A percentile compares a stretch with the other conserved stretches of the same genome.
Evolutionary conservation across 768 basidiomycete genomes (phyloP).

Genomic region (Hygrocybe coccinea): DNA sequence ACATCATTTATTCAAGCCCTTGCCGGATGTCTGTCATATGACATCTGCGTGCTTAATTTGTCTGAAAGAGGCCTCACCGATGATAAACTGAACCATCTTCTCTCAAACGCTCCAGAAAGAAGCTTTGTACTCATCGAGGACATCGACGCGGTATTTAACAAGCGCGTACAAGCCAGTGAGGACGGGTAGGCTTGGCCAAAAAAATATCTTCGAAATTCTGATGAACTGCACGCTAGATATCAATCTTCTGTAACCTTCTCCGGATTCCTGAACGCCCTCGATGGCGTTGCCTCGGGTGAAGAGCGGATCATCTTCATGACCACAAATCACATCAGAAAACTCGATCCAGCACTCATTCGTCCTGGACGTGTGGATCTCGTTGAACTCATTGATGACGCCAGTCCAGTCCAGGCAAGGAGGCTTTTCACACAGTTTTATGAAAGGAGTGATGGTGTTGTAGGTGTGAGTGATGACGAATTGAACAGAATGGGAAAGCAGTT

Average conservation of each 20-base stretch:
- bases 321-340: conserved; percentile 86
- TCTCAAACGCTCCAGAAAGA: conserved; percentile 89
- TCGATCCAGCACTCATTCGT: conserved; percentile 92
- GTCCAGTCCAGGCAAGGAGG: conserved; percentile 66
- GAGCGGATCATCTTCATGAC: conserved; percentile 99
- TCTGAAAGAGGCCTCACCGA: conserved; percentile 95
- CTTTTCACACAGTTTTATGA: conserved; percentile 86
- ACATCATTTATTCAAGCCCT: conserved; percentile 98
- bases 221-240: conserved; percentile 48
- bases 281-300: conserved; percentile 96
- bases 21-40: conserved; percentile 87
- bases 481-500: conserved; percentile 49
- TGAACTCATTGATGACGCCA: conserved; percentile 82
- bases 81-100: conserved; percentile 89
- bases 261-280: conserved; percentile 92
- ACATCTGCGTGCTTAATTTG: conserved; percentile 93
- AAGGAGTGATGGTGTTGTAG: conserved; percentile 32
- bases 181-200: conserved; percentile 65
- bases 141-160: conserved; percentile 94
- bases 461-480: conserved; percentile 31
- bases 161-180: conserved; percentile 82
- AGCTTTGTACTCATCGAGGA: conserved; percentile 97
- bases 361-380: conserved; percentile 92
- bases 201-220: conserved; percentile 8
- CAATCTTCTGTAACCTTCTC: conserved; percentile 97